phyloP scores from a whole-genome alignment of 2,329 filamentous ascomycete genomes.

The Stachybotrys chartarum region DNA sequence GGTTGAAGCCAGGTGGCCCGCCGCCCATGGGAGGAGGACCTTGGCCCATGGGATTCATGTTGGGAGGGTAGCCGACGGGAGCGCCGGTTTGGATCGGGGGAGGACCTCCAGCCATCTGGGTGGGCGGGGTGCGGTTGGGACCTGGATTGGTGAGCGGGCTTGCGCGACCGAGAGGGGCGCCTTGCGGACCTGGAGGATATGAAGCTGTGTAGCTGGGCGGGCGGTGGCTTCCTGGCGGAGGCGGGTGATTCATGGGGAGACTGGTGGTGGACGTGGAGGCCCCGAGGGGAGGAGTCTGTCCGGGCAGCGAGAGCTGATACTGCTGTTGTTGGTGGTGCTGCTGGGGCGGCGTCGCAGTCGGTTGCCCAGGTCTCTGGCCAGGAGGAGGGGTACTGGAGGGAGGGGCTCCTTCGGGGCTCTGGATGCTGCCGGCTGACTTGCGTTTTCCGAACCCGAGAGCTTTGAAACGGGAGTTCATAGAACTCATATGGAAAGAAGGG shows the following conservation, averaged over 20 bases:
- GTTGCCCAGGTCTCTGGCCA: conserved; percentile 44
- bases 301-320: conserved; percentile 24
- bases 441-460: conserved; percentile 76
- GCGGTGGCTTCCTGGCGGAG: conserved; percentile 41
- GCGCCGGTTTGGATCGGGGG: conserved; percentile 61
- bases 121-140: conserved; percentile 47
- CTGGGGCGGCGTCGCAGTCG: conserved; percentile 11
- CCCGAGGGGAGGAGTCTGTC: conserved; percentile 25
- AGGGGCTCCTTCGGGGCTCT: conserved; percentile 35
- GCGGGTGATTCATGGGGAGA: conserved; percentile 57
- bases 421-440: conserved; percentile 59
- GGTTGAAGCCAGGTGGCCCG: conserved; percentile 31
- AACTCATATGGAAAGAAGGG: conserved; percentile 53
- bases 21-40: conserved; percentile 32
- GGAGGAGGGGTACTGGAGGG: conserved; percentile 26
- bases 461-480: conserved; percentile 74
- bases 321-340: conserved; percentile 7
- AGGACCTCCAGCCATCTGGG: conserved; percentile 56
- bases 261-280: conserved; percentile 37
- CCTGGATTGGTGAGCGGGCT: conserved; percentile 42
- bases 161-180: conserved; percentile 35
- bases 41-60: conserved; percentile 36
- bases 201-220: conserved; percentile 58
- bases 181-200: conserved; percentile 39
- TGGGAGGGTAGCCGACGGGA: conserved; percentile 54